A percentile compares a stretch with the other conserved stretches of the same genome.
phyloP scores from a whole-genome alignment of 169 alveolate genomes.

The Fabrea salina region DNA sequence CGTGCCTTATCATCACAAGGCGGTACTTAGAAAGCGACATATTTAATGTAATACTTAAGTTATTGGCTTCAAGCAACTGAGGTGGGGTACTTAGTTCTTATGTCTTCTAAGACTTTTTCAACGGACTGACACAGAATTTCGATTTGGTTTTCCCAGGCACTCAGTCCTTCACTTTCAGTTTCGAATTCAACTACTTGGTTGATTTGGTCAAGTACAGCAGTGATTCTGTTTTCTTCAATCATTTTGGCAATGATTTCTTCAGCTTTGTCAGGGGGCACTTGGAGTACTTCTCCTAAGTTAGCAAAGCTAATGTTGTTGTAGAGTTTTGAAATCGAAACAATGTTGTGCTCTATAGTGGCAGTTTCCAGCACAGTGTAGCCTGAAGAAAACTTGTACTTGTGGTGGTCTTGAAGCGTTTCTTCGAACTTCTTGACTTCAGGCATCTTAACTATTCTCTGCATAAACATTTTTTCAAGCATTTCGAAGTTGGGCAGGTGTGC shows the following conservation, averaged over 20 bases:
- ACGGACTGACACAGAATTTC: background rate
- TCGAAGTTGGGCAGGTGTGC: conserved; percentile 49
- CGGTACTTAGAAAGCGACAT: too few relatives aligned
- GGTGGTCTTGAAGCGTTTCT: conserved; percentile 52
- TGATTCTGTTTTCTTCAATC: conserved; percentile 63
- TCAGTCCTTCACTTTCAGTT: conserved; percentile 5
- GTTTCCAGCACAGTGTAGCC: conserved; percentile 64
- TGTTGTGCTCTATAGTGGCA: conserved; percentile 72
- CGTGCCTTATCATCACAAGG: conserved; percentile 83
- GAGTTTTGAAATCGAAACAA: conserved; percentile 63
- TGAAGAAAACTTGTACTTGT: conserved; percentile 48
- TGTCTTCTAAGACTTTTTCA: background rate
- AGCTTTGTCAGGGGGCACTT: conserved; percentile 42
- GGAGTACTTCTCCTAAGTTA: conserved; percentile 58
- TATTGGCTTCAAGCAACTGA: too few relatives aligned
- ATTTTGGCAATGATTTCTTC: conserved; percentile 53
- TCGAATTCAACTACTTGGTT: conserved; percentile 34
- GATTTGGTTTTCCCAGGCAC: conserved; percentile 17
- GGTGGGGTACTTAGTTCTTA: too few relatives aligned
- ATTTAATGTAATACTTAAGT: too few relatives aligned
- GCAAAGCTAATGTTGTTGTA: conserved; percentile 58
- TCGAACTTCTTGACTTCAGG: conserved; percentile 54
- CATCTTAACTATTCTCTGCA: conserved; percentile 54
- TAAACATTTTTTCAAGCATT: conserved; percentile 55
- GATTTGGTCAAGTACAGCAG: conserved; percentile 56